Percentiles rank a stretch among this genome's conserved stretches.
These are phyloP conservation scores for Marsdenia floribunda DNA, from an alignment of 257 asterid species.

Conservation along the genomic window DNA sequence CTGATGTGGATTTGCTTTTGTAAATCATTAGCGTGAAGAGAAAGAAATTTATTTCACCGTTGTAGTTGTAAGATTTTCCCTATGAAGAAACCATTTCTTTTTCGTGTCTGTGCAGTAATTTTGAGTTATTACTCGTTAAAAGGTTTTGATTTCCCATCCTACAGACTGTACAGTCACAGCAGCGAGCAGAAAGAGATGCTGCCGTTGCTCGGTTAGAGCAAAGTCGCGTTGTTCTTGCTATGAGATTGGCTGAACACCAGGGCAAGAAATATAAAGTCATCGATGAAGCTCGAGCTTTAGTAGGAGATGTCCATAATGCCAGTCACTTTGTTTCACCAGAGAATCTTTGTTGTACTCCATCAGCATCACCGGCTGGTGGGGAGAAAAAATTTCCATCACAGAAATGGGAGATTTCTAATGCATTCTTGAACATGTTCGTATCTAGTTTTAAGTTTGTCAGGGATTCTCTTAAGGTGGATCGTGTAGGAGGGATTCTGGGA, in stretches of 20 bases:
- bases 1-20: neutral
- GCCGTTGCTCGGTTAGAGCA: slow-evolving; percentile 91
- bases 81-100: neutral
- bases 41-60: neutral
- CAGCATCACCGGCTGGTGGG: slow-evolving; percentile 32
- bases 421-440: slow-evolving; percentile 37
- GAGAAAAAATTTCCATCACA: slow-evolving; percentile 26
- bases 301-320: slow-evolving; percentile 70
- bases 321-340: slow-evolving; percentile 55
- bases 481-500: slow-evolving; percentile 68
- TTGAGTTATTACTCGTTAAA: neutral
- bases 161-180: slow-evolving; percentile 83
- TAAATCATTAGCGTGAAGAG: neutral
- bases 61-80: neutral
- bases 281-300: slow-evolving; percentile 86
- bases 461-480: slow-evolving; percentile 64
- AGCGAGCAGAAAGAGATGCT: slow-evolving; percentile 82
- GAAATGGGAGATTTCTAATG: slow-evolving; percentile 38
- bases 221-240: slow-evolving; percentile 80
- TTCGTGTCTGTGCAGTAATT: neutral
- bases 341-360: slow-evolving; percentile 44
- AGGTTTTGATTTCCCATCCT: slow-evolving; percentile 3
- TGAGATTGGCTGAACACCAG: slow-evolving; percentile 95
- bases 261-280: slow-evolving; percentile 88
- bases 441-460: slow-evolving; percentile 52